Evolutionary conservation across 2,329 filamentous ascomycete genomes (phyloP).

Genomic region (Dothiorella sarmentorum): DNA sequence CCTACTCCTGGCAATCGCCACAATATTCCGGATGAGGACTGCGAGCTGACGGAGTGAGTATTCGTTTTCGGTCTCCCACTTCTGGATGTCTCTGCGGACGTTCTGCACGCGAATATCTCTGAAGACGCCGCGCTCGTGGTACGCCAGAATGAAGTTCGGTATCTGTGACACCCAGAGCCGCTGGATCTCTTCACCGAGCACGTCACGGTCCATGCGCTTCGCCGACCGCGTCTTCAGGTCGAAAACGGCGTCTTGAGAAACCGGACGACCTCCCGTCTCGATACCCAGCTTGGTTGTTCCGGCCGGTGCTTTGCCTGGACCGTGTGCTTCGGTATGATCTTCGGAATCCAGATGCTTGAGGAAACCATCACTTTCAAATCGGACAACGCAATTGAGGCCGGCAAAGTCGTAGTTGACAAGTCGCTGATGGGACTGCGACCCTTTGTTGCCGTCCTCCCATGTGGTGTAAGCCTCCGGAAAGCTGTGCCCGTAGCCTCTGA

Average conservation of each 20-base stretch:
- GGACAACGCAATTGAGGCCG: constrained; percentile 50
- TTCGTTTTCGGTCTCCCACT: constrained; percentile 44
- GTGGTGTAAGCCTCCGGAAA: constrained; percentile 66
- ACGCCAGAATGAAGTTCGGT: constrained; percentile 51
- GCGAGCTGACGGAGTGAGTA: constrained; percentile 28
- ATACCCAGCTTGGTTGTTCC: constrained; percentile 21
- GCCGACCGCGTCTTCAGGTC: constrained; percentile 52
- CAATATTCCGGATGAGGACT: constrained; percentile 31
- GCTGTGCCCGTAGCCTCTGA: constrained; percentile 61
- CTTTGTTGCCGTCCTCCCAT: constrained; percentile 54
- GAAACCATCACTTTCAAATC: constrained; percentile 60
- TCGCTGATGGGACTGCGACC: constrained; percentile 61
- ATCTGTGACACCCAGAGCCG: constrained; percentile 52
- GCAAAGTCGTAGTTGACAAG: constrained; percentile 58
- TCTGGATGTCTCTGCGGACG: constrained; percentile 33
- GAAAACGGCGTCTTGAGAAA: constrained; percentile 47
- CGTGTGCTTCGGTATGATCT: background rate
- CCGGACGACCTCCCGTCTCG: constrained; percentile 23
- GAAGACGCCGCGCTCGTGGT: constrained; percentile 46
- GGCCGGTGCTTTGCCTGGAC: background rate
- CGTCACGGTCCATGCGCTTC: constrained; percentile 29
- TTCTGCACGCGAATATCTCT: constrained; percentile 40
- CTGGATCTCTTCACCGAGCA: constrained; percentile 41
- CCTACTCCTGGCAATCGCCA: constrained; percentile 26
- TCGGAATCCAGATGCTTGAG: constrained; percentile 24